These are phyloP conservation scores for Plantago lanceolata DNA, from an alignment of 305 asterid species.

Conservation along the genomic window DNA sequence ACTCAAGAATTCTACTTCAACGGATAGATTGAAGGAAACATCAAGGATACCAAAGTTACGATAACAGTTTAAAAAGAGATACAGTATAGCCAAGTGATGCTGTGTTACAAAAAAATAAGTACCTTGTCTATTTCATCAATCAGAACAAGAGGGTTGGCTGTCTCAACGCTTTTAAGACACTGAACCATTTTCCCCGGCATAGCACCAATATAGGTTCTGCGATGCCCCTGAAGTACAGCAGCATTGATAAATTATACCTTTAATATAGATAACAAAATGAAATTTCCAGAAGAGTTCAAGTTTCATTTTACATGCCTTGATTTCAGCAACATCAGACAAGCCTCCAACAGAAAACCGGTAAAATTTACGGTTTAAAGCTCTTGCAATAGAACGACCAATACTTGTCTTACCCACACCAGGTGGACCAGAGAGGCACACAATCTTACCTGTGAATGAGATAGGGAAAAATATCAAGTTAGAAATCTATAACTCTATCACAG, in stretches of 20 bases:
- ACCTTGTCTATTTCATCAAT: slow-evolving; percentile 99
- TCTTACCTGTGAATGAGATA: slow-evolving; percentile 62
- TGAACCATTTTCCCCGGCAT: slow-evolving; percentile 99
- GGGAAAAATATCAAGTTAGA: slow-evolving; percentile 19
- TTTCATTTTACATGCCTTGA: slow-evolving; percentile 53
- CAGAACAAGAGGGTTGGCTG: slow-evolving; percentile 96
- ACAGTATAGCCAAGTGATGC: not conserved
- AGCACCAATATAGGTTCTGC: slow-evolving; percentile 98
- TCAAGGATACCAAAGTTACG: no score
- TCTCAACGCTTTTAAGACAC: slow-evolving; percentile 90
- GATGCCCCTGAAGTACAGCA: slow-evolving; percentile 70
- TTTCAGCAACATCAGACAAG: slow-evolving; percentile 98
- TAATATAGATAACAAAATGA: not conserved
- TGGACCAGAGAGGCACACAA: slow-evolving; percentile 96
- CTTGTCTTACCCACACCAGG: slow-evolving; percentile 99
- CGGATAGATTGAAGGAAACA: no score
- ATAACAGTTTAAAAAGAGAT: slow-evolving; percentile 4
- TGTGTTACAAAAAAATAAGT: slow-evolving; percentile 17
- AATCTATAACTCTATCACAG: not conserved
- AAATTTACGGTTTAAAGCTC: slow-evolving; percentile 94
- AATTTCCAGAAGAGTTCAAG: slow-evolving; percentile 5
- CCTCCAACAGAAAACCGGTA: slow-evolving; percentile 99
- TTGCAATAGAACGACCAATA: slow-evolving; percentile 96
- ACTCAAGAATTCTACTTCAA: not conserved
- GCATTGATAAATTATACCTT: slow-evolving; percentile 19